A percentile compares a stretch with the other conserved stretches of the same genome.
Evolutionary conservation across 371 early-diverging fungal genomes (phyloP).

Genomic region (Mortierella sp.): DNA sequence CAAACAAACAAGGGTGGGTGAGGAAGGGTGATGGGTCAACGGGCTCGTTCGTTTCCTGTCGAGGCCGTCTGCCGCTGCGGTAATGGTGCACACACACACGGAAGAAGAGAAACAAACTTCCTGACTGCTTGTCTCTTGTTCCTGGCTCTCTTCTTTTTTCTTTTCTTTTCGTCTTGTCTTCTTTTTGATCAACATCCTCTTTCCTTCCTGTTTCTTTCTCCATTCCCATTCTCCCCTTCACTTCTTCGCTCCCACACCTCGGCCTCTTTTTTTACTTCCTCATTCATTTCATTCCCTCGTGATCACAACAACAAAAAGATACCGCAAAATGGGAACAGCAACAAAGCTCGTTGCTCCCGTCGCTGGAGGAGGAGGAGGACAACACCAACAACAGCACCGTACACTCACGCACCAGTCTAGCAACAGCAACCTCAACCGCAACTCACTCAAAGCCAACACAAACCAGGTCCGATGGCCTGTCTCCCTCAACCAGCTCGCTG

Average conservation of each 20-base stretch:
- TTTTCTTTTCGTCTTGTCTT: background rate
- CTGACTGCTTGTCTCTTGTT: background rate
- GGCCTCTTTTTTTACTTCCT: background rate
- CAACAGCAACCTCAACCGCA: slow-evolving; percentile 18
- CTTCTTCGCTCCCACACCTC: background rate
- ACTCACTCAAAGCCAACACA: slow-evolving; percentile 28
- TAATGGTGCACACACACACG: too few relatives aligned
- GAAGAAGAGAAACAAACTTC: background rate
- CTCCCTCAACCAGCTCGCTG: slow-evolving; percentile 55
- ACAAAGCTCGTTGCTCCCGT: background rate
- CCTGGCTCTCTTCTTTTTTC: background rate
- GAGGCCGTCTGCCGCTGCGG: too few relatives aligned
- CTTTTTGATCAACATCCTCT: background rate
- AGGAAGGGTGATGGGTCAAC: background rate
- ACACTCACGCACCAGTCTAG: slow-evolving; percentile 20
- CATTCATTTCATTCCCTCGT: background rate
- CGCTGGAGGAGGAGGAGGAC: background rate
- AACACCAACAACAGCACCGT: background rate
- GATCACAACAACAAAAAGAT: background rate
- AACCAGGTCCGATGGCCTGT: slow-evolving; percentile 52
- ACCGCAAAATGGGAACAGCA: slow-evolving; percentile 8
- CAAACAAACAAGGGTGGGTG: too few relatives aligned
- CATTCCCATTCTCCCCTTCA: background rate
- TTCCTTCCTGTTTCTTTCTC: background rate
- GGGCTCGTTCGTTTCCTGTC: background rate